Evolutionary conservation across 176 grass and related monocot genomes (phyloP), one percentile per base, ranked within the genome.

Genomic region (Musa troglodytarum): DNA sequence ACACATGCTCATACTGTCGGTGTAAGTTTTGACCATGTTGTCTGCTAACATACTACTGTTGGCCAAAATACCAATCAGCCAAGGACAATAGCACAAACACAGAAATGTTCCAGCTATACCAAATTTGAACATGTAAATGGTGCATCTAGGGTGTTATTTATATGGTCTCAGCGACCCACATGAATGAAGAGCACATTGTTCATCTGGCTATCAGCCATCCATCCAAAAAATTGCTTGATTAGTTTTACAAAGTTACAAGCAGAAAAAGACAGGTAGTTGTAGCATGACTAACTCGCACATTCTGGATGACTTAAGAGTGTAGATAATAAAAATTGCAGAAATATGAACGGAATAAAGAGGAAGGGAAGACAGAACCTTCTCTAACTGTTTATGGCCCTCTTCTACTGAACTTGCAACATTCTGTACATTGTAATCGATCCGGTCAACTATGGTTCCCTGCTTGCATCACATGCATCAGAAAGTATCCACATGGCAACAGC

Each of bases 351-450:
- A 28, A 74, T 16, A 74, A 74, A 29, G 17, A 25, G 23, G 7
- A 54, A 57, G 65, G 61, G 68, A 66, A 55, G 78, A 57, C 15
- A n/a, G 49, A 79, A 97, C 94, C 90, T 89, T 97, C 65, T 91
- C 83, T 69, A 97, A 82, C 77, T 93, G 84, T 83, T 97, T 93
- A 82, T 82, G 91, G 43, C 94, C 94, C 77, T 74, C 72, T 74
- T 74, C 72, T 28, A 74, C 53, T 29, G 72, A 74, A 24, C 72
- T 76, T 70, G 88, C 87, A 82, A 93, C 90, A 43, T 93, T 89
- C 78, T 97, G 94, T 83, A 97, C 77, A 52, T 70, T 76, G 20
- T 76, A 26, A 43, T 76, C 74, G 22, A 76, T 76, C 19, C 74
- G 28, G 43, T 76, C 74, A 9, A 76, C 49, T 9, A 76, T 76